Base-by-base conservation (phyloP, 805 yeast genomes). In the Blastobotrys chiropterorum region DNA sequence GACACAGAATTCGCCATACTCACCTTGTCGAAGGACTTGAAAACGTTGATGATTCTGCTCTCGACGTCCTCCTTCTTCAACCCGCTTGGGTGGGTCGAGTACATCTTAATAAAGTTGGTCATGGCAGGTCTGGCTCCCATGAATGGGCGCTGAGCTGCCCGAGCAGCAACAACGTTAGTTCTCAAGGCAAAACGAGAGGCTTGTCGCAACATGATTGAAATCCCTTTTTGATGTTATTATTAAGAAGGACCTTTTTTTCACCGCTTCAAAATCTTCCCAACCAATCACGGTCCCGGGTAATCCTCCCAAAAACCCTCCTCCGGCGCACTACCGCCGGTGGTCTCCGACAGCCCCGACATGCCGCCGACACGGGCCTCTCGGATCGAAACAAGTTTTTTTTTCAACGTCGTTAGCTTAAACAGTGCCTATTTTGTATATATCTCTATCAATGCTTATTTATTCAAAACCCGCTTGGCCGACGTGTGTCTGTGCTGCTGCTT, bases 31-130 rank as follows among this genome's bases (percentile, higher is more conserved):
- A 83, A 79, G 16, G 82, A 75, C 66, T 75, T 76, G 69, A 85
- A 76, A 52, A 94, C 96, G 63, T 85, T 87, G 56, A 85, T 73
- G 50, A 94, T 86, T 72, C 97, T 82, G 57, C 79, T 76, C 60
- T 89, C 79, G 58, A 90, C 90, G 67, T 88, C 97, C 41, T 83
- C 86, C 67, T 82, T 80, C 55, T 85, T 74, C 62, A 90, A 72
- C 44, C 82, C 77, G 42, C 82, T 74, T 53, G 73, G 78, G 50
- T 84, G 79, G 15, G 38, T 11, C 38, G 77, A 66, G 72, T 83
- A 84, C 34, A 49, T 22, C 46, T 52, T 52, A 38, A 52, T 52
- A 31, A 30, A 38, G 45, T 16, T 47, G 50, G 38, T 26, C 53
- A 54, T 49, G 22, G 53, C 50, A 4, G 58, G 53, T 13, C 59